Evolutionary conservation across 179 eudicot species (phyloP).

Genomic region (Patellifolia procumbens): DNA sequence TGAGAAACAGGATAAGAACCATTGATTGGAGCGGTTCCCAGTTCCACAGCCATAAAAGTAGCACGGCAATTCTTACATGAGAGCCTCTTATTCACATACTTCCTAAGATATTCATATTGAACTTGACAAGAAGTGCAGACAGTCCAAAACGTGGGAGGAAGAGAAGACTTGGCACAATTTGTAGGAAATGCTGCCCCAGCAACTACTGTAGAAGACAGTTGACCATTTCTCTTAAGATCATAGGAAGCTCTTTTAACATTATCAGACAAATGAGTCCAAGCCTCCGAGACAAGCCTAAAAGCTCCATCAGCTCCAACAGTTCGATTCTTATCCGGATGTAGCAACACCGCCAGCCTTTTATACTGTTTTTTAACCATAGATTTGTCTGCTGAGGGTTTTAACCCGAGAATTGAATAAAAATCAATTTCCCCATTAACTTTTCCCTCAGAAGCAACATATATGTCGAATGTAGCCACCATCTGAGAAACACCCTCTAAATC

Average conservation of each 20-base stretch:
- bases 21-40: conserved; percentile 43
- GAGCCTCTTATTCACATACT: conserved; percentile 52
- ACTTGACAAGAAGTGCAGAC: conserved; percentile 54
- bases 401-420: conserved; percentile 46
- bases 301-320: conserved; percentile 53
- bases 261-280: conserved; percentile 49
- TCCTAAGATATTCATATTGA: conserved; percentile 51
- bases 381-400: conserved; percentile 41
- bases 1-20: conserved; percentile 73
- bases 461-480: conserved; percentile 47
- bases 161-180: conserved; percentile 27
- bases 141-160: conserved; percentile 52
- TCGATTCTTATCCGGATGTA: conserved; percentile 49
- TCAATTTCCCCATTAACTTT: conserved; percentile 45
- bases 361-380: conserved; percentile 47
- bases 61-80: conserved; percentile 52
- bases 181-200: conserved; percentile 31
- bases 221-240: conserved; percentile 40
- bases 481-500: conserved; percentile 48
- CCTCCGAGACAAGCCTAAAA: conserved; percentile 47
- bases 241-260: conserved; percentile 39
- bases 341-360: conserved; percentile 46
- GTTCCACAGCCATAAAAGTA: conserved; percentile 52
- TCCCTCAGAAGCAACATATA: conserved; percentile 40
- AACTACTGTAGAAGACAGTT: conserved; percentile 31